These are phyloP conservation scores for Aspergillus avenaceus DNA, from an alignment of 495 filamentous ascomycete genomes.

Conservation along the genomic window DNA sequence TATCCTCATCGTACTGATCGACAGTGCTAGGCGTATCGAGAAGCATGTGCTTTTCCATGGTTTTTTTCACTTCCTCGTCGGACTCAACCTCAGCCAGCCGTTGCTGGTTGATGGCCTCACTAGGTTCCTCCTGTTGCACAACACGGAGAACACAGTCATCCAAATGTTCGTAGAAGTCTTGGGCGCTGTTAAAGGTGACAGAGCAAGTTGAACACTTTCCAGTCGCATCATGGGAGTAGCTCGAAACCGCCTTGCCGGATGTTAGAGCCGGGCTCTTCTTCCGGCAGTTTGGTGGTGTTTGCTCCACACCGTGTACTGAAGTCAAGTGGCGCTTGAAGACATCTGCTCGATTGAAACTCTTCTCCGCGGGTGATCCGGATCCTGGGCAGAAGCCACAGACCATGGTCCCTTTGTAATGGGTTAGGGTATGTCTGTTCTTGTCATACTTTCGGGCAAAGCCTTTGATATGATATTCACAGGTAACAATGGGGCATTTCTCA, in stretches of 20 bases:
- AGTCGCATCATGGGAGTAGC: constrained; percentile 68
- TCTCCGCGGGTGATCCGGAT: constrained; percentile 86
- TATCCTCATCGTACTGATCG: constrained; percentile 50
- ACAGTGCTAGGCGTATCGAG: constrained; percentile 52
- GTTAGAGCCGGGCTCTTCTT: constrained; percentile 64
- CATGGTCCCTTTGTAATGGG: constrained; percentile 99
- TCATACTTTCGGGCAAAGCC: constrained; percentile 98
- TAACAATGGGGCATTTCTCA: constrained; percentile 93
- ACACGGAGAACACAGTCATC: constrained; percentile 98
- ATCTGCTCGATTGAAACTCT: constrained; percentile 97
- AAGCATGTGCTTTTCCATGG: constrained; percentile 75
- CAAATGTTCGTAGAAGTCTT: constrained; percentile 98
- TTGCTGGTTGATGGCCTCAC: constrained; percentile 90
- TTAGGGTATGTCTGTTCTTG: constrained; percentile 96
- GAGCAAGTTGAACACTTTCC: constrained; percentile 97
- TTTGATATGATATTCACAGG: constrained; percentile 92
- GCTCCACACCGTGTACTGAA: constrained; percentile 89
- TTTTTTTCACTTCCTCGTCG: constrained; percentile 77
- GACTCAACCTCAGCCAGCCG: constrained; percentile 76
- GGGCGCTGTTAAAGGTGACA: constrained; percentile 84
- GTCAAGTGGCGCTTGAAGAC: constrained; percentile 98
- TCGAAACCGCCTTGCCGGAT: constrained; percentile 50
- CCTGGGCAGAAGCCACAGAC: constrained; percentile 97
- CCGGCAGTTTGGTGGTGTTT: constrained; percentile 90
- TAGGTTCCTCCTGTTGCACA: constrained; percentile 94